Conservation (phyloP, 345 rosid genomes). For the Camelina hispida region DNA sequence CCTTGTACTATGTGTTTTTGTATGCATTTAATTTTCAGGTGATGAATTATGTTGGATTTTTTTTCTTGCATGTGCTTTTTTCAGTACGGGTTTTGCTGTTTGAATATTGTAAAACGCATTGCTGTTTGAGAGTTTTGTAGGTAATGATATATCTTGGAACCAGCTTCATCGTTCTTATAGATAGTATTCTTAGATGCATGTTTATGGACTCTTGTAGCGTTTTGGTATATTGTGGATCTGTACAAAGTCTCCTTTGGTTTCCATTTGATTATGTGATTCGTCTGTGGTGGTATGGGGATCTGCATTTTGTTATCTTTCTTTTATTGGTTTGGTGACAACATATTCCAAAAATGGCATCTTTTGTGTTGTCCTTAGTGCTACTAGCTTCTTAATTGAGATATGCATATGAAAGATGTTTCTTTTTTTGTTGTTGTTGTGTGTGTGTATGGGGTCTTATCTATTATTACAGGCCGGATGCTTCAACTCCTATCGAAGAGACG, state of each 20-base stretch:
- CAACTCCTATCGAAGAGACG: conserved; percentile 94
- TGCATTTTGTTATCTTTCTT: conserved; percentile 8
- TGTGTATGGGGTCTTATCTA: conserved; percentile 14
- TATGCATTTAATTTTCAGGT: conserved; percentile 27
- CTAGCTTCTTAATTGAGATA: not conserved
- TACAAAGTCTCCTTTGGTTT: not conserved
- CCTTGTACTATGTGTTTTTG: conserved; percentile 22
- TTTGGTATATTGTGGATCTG: conserved; percentile 12
- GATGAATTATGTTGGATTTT: not conserved
- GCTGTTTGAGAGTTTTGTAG: not conserved
- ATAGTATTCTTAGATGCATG: not conserved
- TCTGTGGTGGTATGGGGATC: not conserved
- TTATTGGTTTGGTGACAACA: not conserved
- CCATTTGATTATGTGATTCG: conserved; percentile 5
- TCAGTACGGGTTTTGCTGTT: not conserved
- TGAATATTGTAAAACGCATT: not conserved
- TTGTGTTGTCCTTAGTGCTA: conserved; percentile 9
- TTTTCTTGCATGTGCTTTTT: conserved; percentile 12
- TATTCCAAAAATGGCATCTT: not conserved
- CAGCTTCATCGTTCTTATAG: not conserved
- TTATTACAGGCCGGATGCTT: conserved; percentile 74
- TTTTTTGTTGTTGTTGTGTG: not conserved
- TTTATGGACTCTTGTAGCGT: not conserved
- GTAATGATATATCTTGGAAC: not conserved
- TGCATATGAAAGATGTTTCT: conserved; percentile 23